A percentile compares a stretch with the other conserved stretches of the same genome.
Evolutionary conservation across 371 early-diverging fungal species (phyloP).

Genomic region (Parasitella parasitica): DNA sequence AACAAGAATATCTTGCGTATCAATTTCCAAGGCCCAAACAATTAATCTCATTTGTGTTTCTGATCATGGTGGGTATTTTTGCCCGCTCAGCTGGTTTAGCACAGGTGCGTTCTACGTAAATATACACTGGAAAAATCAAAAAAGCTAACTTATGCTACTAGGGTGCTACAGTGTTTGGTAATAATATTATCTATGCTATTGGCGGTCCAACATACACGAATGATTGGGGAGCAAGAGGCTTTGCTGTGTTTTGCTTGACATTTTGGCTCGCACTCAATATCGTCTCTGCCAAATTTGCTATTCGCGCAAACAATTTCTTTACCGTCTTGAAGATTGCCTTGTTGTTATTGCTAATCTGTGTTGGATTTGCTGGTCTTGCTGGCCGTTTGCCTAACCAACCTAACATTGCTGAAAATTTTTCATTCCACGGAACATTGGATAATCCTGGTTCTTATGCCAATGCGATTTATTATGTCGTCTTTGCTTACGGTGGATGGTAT

Average conservation of each 20-base stretch:
- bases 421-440: slow-evolving; percentile 19
- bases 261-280: slow-evolving; percentile 30
- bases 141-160: background rate
- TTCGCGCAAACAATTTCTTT: slow-evolving; percentile 24
- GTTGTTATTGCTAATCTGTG: slow-evolving; percentile 20
- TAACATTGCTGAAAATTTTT: slow-evolving; percentile 15
- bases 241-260: slow-evolving; percentile 27
- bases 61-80: slow-evolving; percentile 24
- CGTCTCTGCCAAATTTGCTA: slow-evolving; percentile 22
- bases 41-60: slow-evolving; percentile 22
- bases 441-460: slow-evolving; percentile 25
- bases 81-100: slow-evolving; percentile 21
- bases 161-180: slow-evolving; percentile 30
- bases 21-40: slow-evolving; percentile 23
- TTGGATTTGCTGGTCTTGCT: slow-evolving; percentile 30
- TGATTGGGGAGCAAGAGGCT: slow-evolving; percentile 28
- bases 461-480: slow-evolving; percentile 28
- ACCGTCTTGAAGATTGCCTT: slow-evolving; percentile 24
- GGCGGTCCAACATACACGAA: slow-evolving; percentile 16
- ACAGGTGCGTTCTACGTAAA: slow-evolving; percentile 7
- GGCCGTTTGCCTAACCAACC: slow-evolving; percentile 23
- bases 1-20: slow-evolving; percentile 32
- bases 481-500: slow-evolving; percentile 29
- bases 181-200: slow-evolving; percentile 30
- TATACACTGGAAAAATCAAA: background rate